Percentiles rank a stretch among this genome's conserved stretches.
phyloP scores from a whole-genome alignment of 257 asterid species.

The Cynanchum wilfordii region DNA sequence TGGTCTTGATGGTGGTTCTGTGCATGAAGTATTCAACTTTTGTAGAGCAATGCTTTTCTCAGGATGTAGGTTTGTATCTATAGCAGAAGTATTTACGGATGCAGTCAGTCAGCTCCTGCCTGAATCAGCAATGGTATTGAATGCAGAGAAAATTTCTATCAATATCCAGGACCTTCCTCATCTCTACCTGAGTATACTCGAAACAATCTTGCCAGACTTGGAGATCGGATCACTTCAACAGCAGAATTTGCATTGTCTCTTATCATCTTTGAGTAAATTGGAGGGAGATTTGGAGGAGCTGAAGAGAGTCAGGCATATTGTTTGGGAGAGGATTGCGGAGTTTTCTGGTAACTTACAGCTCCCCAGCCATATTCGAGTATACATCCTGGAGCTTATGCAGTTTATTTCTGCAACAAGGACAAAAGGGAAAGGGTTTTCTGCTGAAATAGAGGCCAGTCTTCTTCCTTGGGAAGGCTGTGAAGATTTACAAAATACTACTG shows the following conservation, averaged over 20 bases:
- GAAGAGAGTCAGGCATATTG: conserved; percentile 53
- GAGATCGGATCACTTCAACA: conserved; percentile 38
- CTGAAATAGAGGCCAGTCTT: conserved; percentile 35
- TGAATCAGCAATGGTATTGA: conserved; percentile 23
- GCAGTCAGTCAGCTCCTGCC: conserved; percentile 36
- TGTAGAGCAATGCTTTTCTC: conserved; percentile 68
- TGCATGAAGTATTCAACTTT: conserved; percentile 49
- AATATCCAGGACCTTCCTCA: conserved; percentile 57
- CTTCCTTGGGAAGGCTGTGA: conserved; percentile 94
- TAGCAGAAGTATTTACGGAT: conserved; percentile 42
- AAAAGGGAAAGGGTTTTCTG: conserved; percentile 31
- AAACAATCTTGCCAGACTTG: conserved; percentile 52
- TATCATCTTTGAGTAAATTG: conserved; percentile 74
- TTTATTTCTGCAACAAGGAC: conserved; percentile 53
- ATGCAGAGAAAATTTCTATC: conserved; percentile 23
- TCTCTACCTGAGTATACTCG: conserved; percentile 62
- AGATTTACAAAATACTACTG: conserved; percentile 34
- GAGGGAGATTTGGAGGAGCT: conserved; percentile 64
- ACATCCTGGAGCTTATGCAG: conserved; percentile 84
- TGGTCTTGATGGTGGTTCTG: conserved; percentile 43
- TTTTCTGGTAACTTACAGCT: conserved; percentile 67
- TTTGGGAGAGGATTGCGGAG: conserved; percentile 69
- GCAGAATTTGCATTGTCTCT: conserved; percentile 39
- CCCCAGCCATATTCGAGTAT: conserved; percentile 63
- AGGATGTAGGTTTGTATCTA: conserved; percentile 64